These are phyloP conservation scores for Phytophthora megakarya DNA, from an alignment of 352 stramenopile genomes.

Conservation along the genomic window DNA sequence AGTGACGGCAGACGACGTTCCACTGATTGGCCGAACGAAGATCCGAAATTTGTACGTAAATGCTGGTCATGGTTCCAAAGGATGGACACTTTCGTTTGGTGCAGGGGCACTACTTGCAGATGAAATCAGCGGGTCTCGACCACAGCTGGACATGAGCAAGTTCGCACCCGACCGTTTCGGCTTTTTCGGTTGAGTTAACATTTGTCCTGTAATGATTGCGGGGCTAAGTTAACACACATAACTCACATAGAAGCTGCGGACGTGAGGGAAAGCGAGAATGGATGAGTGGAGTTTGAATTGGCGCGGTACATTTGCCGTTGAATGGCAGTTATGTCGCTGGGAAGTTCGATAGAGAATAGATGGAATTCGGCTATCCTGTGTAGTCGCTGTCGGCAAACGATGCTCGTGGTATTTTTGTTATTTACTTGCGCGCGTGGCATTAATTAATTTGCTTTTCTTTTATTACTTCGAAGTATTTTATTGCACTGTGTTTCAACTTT, in stretches of 20 bases:
- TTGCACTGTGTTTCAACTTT: no score
- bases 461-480: slow-evolving; percentile 22
- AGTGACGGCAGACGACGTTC: slow-evolving; percentile 84
- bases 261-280: slow-evolving; percentile 10
- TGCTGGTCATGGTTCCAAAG: slow-evolving; percentile 84
- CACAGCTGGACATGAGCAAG: slow-evolving; percentile 83
- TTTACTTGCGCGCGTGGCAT: slow-evolving; percentile 30
- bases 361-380: slow-evolving; percentile 20
- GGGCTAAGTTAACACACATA: slow-evolving; percentile 22
- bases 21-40: slow-evolving; percentile 78
- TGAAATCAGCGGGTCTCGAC: slow-evolving; percentile 75
- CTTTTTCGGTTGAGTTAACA: slow-evolving; percentile 58
- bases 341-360: slow-evolving; percentile 40
- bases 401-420: slow-evolving; percentile 28
- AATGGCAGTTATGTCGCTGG: slow-evolving; percentile 4
- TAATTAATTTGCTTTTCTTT: slow-evolving; percentile 37
- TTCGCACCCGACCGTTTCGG: slow-evolving; percentile 81
- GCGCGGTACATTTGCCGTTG: slow-evolving; percentile 4
- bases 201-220: slow-evolving; percentile 22
- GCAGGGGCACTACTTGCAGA: slow-evolving; percentile 77
- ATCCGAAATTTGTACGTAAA: slow-evolving; percentile 88
- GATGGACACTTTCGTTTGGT: slow-evolving; percentile 86
- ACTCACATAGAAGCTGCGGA: slow-evolving; percentile 31
- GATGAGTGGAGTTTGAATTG: slow-evolving; percentile 16
- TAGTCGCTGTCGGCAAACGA: slow-evolving; percentile 11